Percentiles rank a stretch among this genome's conserved stretches.
These are phyloP conservation scores for Phlyctochytrium planicorne DNA, from an alignment of 192 early-diverging fungal genomes.

Conservation along the genomic window DNA sequence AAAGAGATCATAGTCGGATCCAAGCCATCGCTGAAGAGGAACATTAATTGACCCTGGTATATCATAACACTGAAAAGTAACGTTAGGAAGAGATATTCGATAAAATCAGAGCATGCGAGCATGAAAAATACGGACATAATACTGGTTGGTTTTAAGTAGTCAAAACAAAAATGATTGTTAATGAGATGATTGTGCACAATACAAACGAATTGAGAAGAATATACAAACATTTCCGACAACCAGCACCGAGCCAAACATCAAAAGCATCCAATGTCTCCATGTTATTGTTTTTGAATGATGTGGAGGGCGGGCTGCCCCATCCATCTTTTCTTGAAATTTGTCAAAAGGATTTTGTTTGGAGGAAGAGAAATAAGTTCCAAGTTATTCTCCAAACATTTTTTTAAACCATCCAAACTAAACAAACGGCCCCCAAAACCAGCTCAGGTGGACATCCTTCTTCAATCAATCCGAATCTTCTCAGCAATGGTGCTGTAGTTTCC, in stretches of 20 bases:
- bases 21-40: slow-evolving; percentile 48
- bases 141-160: background rate
- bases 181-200: background rate
- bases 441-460: too few relatives aligned
- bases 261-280: background rate
- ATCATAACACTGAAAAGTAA: slow-evolving; percentile 43
- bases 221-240: background rate
- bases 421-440: too few relatives aligned
- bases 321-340: too few relatives aligned
- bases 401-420: too few relatives aligned
- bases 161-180: background rate
- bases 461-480: background rate
- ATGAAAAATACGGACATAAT: background rate
- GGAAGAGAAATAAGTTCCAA: too few relatives aligned
- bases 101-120: background rate
- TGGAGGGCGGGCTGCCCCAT: too few relatives aligned
- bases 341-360: too few relatives aligned
- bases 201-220: background rate
- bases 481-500: slow-evolving; percentile 71
- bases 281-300: background rate
- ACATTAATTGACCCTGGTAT: slow-evolving; percentile 56
- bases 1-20: slow-evolving; percentile 29
- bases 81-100: background rate
- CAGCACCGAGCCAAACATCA: background rate
- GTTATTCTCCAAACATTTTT: too few relatives aligned